Percentiles rank a stretch among this genome's conserved stretches.
Conservation (phyloP, 306 rosid species). For the Hylodesmum podocarpum region DNA sequence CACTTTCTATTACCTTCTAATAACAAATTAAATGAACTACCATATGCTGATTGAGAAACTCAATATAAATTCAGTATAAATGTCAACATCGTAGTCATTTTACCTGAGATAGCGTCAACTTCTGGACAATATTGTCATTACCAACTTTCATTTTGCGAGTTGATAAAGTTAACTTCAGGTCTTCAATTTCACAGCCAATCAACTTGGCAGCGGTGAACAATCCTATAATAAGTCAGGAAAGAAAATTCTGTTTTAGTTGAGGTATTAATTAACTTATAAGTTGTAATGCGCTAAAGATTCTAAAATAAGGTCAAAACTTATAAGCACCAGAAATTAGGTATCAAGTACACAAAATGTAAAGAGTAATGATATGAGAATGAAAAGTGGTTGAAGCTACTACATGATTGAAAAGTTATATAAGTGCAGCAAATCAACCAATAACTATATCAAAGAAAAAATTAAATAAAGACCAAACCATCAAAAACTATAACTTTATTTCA, state of each 20-base stretch:
- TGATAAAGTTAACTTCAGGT: slow-evolving; percentile 75
- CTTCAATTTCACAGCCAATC: slow-evolving; percentile 78
- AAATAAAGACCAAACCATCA: slow-evolving; percentile 8
- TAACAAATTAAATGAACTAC: not conserved
- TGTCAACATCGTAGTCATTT: slow-evolving; percentile 33
- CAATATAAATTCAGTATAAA: slow-evolving; percentile 14
- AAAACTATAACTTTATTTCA: slow-evolving; percentile 6
- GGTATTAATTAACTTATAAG: slow-evolving; percentile 22
- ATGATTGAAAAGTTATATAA: not conserved
- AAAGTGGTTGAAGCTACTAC: not conserved
- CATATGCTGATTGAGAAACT: slow-evolving; percentile 1
- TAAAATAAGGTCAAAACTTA: not conserved
- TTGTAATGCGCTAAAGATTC: not conserved
- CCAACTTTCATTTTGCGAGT: slow-evolving; percentile 95
- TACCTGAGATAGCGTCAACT: slow-evolving; percentile 85
- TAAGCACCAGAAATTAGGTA: slow-evolving; percentile 10
- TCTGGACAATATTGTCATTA: slow-evolving; percentile 84
- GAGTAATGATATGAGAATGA: not conserved
- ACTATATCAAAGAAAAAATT: slow-evolving; percentile 24
- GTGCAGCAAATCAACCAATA: slow-evolving; percentile 13
- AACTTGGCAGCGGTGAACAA: slow-evolving; percentile 62
- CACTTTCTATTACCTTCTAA: not conserved
- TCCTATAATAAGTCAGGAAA: slow-evolving; percentile 55
- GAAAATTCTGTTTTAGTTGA: slow-evolving; percentile 22
- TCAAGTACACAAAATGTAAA: not conserved